phyloP scores from a whole-genome alignment of 345 rosid genomes.

The Bruguiera gymnorhiza region DNA sequence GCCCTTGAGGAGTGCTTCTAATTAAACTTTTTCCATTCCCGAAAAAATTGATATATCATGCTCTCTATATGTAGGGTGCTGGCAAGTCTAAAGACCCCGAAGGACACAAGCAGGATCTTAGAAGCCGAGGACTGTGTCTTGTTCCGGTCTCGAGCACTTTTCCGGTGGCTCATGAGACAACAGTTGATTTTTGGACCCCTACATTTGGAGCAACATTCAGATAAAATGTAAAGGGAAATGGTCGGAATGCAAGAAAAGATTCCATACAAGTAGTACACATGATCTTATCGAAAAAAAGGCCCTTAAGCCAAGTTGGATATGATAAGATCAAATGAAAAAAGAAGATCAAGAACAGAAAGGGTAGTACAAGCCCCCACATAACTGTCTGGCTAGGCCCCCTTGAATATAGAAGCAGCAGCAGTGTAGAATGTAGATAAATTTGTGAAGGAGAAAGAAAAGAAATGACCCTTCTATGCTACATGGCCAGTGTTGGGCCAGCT shows the following conservation, averaged over 20 bases:
- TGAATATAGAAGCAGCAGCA: slow-evolving; percentile 12
- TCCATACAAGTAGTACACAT: slow-evolving; percentile 25
- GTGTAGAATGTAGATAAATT: neutral
- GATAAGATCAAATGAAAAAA: slow-evolving; percentile 19
- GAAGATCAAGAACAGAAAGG: slow-evolving; percentile 5
- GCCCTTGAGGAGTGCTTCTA: neutral
- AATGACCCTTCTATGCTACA: slow-evolving; percentile 14
- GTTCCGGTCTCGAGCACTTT: slow-evolving; percentile 90
- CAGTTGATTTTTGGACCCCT: slow-evolving; percentile 89
- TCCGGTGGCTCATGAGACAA: slow-evolving; percentile 78
- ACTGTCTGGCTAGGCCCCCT: slow-evolving; percentile 8
- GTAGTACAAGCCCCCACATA: slow-evolving; percentile 7
- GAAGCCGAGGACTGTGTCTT: slow-evolving; percentile 86
- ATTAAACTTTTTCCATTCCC: neutral
- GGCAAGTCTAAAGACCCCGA: slow-evolving; percentile 59
- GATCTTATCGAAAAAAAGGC: slow-evolving; percentile 24
- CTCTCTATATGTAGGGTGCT: slow-evolving; percentile 33
- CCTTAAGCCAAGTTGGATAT: slow-evolving; percentile 36
- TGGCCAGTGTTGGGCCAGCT: slow-evolving; percentile 19
- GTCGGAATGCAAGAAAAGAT: slow-evolving; percentile 22
- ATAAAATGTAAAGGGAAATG: slow-evolving; percentile 30
- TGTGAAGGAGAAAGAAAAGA: slow-evolving; percentile 5
- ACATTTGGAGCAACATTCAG: slow-evolving; percentile 96
- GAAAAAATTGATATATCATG: neutral
- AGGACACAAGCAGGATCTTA: slow-evolving; percentile 75